A percentile compares a stretch with the other conserved stretches of the same genome.
Conservation (phyloP, 805 yeast species). For the Naumovozyma castellii region DNA sequence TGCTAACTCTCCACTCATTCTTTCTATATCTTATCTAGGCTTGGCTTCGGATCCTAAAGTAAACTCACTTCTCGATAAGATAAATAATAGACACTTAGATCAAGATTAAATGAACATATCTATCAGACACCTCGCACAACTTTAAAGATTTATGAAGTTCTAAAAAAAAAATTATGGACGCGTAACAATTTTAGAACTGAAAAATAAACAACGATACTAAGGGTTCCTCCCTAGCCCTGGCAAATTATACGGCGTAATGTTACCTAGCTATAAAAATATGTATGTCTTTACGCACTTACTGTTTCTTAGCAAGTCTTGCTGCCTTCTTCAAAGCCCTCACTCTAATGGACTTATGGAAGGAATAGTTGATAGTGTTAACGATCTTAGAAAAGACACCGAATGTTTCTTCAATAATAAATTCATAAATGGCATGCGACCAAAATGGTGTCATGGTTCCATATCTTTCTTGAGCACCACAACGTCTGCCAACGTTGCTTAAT, state of each 20-base stretch:
- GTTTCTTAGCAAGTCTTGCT: slow-evolving; percentile 25
- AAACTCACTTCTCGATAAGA: too few relatives aligned
- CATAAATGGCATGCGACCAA: slow-evolving; percentile 90
- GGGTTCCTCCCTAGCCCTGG: too few relatives aligned
- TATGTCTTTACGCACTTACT: too few relatives aligned
- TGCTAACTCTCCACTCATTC: slow-evolving; percentile 70
- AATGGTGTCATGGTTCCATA: slow-evolving; percentile 81
- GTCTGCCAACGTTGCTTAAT: slow-evolving; percentile 62
- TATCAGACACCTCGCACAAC: too few relatives aligned
- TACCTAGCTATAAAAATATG: too few relatives aligned
- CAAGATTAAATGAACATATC: too few relatives aligned
- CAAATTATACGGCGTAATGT: too few relatives aligned
- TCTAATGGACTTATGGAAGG: slow-evolving; percentile 75
- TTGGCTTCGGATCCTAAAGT: not conserved
- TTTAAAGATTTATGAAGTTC: too few relatives aligned
- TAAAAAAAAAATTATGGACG: too few relatives aligned
- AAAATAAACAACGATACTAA: too few relatives aligned
- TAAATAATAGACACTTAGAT: too few relatives aligned
- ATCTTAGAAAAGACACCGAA: slow-evolving; percentile 73
- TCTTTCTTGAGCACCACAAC: slow-evolving; percentile 89
- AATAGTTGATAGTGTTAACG: slow-evolving; percentile 58
- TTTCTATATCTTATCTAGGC: not conserved
- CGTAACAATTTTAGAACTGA: too few relatives aligned
- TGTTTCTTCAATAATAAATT: slow-evolving; percentile 65
- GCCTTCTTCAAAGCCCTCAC: slow-evolving; percentile 68